Conservation (phyloP, 257 asterid species). For the Ilex asprella region DNA sequence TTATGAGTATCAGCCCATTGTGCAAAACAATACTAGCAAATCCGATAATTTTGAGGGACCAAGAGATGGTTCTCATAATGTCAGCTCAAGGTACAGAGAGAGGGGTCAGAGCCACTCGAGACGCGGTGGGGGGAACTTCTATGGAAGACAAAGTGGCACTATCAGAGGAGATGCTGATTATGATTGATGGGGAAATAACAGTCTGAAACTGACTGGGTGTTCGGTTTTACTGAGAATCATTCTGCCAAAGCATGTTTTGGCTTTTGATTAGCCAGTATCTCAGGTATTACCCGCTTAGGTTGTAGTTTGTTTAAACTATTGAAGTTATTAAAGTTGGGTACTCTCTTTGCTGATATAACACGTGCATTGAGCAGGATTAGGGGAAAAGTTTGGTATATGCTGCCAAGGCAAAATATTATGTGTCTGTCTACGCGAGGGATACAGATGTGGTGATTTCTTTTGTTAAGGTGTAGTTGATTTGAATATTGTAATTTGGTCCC, state of each 20-base stretch:
- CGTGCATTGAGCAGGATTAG: conserved; percentile 33
- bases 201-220: conserved; percentile 21
- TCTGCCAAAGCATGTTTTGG: conserved; percentile 22
- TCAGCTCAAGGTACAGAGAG: conserved; percentile 48
- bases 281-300: conserved; percentile 31
- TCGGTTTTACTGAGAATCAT: conserved; percentile 14
- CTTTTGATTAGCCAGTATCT: conserved; percentile 29
- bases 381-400: conserved; percentile 27
- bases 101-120: conserved; percentile 49
- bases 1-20: conserved; percentile 82
- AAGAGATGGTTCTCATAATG: conserved; percentile 35
- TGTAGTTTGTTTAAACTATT: conserved; percentile 10
- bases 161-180: conserved; percentile 31
- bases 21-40: conserved; percentile 40
- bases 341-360: conserved; percentile 29
- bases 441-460: conserved; percentile 23
- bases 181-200: conserved; percentile 32
- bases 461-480: conserved; percentile 26
- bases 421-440: conserved; percentile 23
- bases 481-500: conserved; percentile 16
- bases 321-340: conserved; percentile 6
- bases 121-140: conserved; percentile 53
- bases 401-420: conserved; percentile 21
- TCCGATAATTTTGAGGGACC: conserved; percentile 37
- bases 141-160: conserved; percentile 44